Base-by-base conservation (phyloP, 1,284 basidiomycete species). In the Cutaneotrichosporon cavernicola region DNA sequence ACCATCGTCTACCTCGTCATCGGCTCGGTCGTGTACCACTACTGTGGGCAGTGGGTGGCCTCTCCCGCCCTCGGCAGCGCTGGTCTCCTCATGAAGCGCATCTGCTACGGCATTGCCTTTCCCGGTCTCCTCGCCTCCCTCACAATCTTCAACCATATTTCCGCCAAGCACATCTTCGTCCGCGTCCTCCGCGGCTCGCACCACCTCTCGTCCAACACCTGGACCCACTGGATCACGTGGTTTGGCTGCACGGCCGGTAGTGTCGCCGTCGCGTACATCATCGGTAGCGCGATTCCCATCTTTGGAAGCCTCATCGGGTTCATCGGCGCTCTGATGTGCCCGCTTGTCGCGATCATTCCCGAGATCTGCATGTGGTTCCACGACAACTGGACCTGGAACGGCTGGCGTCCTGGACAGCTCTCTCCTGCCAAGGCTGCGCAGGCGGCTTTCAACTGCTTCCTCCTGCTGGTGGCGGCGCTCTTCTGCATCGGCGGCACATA, bases 91-190 rank as follows among this genome's bases (percentile, higher is more conserved):
- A 59, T 70, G 61, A 72, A 72, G 66, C 71, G 72, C 64, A 59
- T 80, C 59, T 71, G 71, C 21, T 81, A 80, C 67, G 79, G 78
- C 30, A 69, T 81, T 51, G 77, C 75, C 16, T 59, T 81, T 26
- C 77, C 76, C 0, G 77, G 71, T 16, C 69, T 81, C 2, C 56
- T 64, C 30, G 65, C 60, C n/a, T 49, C 53, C 9, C 50, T 67
- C 9, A 60, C 60, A 18, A 67, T 67, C 40, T 66, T 53, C 61
- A 56, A 63, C 59, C 56, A 65, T 53, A 62, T 76, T 62, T 49
- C 56, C 16, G 58, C 64, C 43, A 69, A 69, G 60, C 59, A 65
- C 63, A 52, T 77, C 56, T 77, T 80, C 52, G 76, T 80, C 32
- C 68, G 73, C 40, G 13, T 75, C 21, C 71, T 78, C 30, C 64